A percentile compares a stretch with the other conserved stretches of the same genome.
Conservation (phyloP, 352 stramenopile species). For the Phytopythium aichiense region DNA sequence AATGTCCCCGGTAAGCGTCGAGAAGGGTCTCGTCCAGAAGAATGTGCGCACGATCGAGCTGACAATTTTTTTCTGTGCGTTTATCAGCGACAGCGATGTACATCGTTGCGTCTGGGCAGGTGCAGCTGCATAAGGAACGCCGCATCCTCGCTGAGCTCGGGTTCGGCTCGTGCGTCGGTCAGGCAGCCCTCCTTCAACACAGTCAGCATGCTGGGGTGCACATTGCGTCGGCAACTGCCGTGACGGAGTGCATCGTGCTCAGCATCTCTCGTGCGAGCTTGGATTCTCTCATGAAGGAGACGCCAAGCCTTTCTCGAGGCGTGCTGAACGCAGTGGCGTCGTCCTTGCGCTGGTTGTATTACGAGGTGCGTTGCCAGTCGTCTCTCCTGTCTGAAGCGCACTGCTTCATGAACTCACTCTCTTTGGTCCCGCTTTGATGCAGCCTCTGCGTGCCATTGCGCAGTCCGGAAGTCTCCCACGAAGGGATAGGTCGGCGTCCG, state of each 20-base stretch:
- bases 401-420: neutral
- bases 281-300: conserved; percentile 71
- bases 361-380: conserved; percentile 39
- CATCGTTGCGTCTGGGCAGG: conserved; percentile 58
- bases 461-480: conserved; percentile 61
- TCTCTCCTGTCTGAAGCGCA: neutral
- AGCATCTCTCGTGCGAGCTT: conserved; percentile 66
- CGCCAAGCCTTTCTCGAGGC: conserved; percentile 58
- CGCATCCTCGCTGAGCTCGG: conserved; percentile 59
- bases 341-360: conserved; percentile 70
- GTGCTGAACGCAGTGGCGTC: conserved; percentile 80
- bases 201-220: conserved; percentile 63
- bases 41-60: neutral
- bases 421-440: neutral
- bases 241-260: conserved; percentile 65
- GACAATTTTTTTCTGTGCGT: neutral
- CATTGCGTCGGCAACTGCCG: conserved; percentile 66
- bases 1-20: conserved; percentile 40
- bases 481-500: conserved; percentile 36
- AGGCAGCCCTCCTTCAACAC: conserved; percentile 66
- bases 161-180: conserved; percentile 70
- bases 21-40: neutral
- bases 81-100: conserved; percentile 71
- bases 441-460: conserved; percentile 61
- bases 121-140: conserved; percentile 77